A percentile compares a stretch with the other conserved stretches of the same genome.
phyloP scores from a whole-genome alignment of 345 rosid species.

The Pistacia integerrima region DNA sequence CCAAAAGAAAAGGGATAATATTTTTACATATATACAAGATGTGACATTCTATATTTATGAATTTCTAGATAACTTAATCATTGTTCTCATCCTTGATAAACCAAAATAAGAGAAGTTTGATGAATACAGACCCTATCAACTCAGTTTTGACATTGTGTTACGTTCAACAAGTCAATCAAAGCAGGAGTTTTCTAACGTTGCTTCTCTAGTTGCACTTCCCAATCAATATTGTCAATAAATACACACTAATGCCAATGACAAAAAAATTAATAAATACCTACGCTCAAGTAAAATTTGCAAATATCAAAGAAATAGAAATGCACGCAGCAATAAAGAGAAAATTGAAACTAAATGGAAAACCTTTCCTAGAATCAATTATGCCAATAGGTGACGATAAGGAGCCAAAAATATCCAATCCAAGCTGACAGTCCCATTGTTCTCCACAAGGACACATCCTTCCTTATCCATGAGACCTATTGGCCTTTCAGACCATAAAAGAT shows the following conservation, averaged over 20 bases:
- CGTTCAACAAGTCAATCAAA: constrained; percentile 61
- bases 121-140: constrained; percentile 57
- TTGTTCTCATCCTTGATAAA: background rate
- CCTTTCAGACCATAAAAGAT: constrained; percentile 38
- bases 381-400: constrained; percentile 59
- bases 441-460: constrained; percentile 44
- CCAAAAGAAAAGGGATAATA: background rate
- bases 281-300: background rate
- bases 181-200: constrained; percentile 54
- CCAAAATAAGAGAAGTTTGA: background rate
- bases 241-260: constrained; percentile 43
- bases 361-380: constrained; percentile 61
- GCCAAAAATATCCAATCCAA: constrained; percentile 32
- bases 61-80: background rate
- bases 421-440: constrained; percentile 28
- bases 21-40: background rate
- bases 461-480: constrained; percentile 41
- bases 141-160: too few relatives aligned
- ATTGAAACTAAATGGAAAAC: constrained; percentile 31
- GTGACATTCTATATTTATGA: background rate
- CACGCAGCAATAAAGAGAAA: background rate
- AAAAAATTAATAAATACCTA: constrained; percentile 7
- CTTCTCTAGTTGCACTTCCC: constrained; percentile 53
- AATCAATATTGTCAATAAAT: constrained; percentile 37
- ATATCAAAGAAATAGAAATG: background rate